These are phyloP conservation scores for Cephaloascus fragrans DNA, from an alignment of 805 yeast genomes.

Conservation along the genomic window DNA sequence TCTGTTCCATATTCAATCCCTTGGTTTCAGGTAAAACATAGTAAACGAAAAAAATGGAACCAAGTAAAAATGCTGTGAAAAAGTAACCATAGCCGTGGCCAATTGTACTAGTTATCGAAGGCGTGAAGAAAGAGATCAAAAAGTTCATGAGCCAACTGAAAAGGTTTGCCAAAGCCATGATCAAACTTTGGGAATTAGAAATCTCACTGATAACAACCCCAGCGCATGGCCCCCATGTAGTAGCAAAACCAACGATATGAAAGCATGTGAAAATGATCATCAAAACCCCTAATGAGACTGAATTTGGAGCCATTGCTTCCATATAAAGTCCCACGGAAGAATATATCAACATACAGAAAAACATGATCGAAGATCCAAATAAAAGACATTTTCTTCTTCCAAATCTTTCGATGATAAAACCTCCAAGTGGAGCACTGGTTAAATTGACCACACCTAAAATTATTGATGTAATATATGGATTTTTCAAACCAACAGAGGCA, in stretches of 20 bases:
- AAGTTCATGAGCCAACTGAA: conserved; percentile 45
- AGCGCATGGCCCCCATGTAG: conserved; percentile 50
- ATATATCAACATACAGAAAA: conserved; percentile 16
- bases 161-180: conserved; percentile 28
- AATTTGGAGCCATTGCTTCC: too few relatives aligned
- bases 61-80: conserved; percentile 46
- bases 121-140: conserved; percentile 55
- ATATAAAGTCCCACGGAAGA: conserved; percentile 30
- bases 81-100: conserved; percentile 51
- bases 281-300: conserved; percentile 35
- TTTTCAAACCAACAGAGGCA: conserved; percentile 45
- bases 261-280: conserved; percentile 47
- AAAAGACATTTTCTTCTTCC: conserved; percentile 46
- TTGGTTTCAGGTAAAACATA: conserved; percentile 55
- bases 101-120: conserved; percentile 43
- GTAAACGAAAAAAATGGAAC: conserved; percentile 48
- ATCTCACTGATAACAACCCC: conserved; percentile 35
- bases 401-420: conserved; percentile 40
- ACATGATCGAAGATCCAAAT: conserved; percentile 29
- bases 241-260: conserved; percentile 40
- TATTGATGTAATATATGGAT: conserved; percentile 52
- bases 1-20: conserved; percentile 58
- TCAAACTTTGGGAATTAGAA: conserved; percentile 14
- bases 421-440: conserved; percentile 41
- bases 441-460: conserved; percentile 49